phyloP scores from a whole-genome alignment of 2,329 filamentous ascomycete genomes.

The Aspergillus felis region DNA sequence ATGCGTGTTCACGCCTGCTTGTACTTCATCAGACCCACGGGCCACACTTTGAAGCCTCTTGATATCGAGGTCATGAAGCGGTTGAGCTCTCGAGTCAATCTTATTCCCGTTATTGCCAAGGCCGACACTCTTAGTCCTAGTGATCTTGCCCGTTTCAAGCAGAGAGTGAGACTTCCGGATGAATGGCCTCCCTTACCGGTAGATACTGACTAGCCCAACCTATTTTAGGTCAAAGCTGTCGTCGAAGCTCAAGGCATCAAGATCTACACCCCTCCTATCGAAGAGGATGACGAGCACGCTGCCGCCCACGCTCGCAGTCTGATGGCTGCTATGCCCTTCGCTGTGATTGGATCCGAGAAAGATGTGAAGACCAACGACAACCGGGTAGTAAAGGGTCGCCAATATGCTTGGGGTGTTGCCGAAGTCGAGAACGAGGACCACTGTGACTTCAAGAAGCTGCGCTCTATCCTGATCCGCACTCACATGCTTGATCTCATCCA shows the following conservation, averaged over 20 bases:
- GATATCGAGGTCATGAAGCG: conserved; percentile 99
- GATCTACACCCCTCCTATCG: conserved; percentile 96
- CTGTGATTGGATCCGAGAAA: conserved; percentile 98
- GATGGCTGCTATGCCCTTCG: conserved; percentile 97
- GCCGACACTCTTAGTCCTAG: conserved; percentile 93
- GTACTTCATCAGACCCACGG: conserved; percentile 98
- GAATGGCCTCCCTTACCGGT: not conserved
- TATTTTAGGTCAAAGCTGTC: conserved; percentile 75
- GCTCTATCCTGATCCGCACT: conserved; percentile 95
- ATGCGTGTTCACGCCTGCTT: conserved; percentile 96
- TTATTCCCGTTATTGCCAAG: conserved; percentile 98
- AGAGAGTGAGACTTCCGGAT: conserved; percentile 61
- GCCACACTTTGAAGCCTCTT: conserved; percentile 95
- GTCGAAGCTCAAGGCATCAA: conserved; percentile 99
- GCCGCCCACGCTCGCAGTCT: conserved; percentile 91
- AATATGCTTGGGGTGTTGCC: conserved; percentile 98
- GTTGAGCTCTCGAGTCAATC: conserved; percentile 93
- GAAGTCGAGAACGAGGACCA: conserved; percentile 99
- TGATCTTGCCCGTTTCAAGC: conserved; percentile 92
- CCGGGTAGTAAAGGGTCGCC: conserved; percentile 96
- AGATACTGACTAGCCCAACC: not conserved
- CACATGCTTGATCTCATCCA: conserved; percentile 99
- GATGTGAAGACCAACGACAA: conserved; percentile 95
- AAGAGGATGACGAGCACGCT: conserved; percentile 96
- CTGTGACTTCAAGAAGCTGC: conserved; percentile 99